Percentiles rank a stretch among this genome's conserved stretches.
These are phyloP conservation scores for Acanthamoeba healyi DNA, from an alignment of 208 protist species.

Conservation along the genomic window DNA sequence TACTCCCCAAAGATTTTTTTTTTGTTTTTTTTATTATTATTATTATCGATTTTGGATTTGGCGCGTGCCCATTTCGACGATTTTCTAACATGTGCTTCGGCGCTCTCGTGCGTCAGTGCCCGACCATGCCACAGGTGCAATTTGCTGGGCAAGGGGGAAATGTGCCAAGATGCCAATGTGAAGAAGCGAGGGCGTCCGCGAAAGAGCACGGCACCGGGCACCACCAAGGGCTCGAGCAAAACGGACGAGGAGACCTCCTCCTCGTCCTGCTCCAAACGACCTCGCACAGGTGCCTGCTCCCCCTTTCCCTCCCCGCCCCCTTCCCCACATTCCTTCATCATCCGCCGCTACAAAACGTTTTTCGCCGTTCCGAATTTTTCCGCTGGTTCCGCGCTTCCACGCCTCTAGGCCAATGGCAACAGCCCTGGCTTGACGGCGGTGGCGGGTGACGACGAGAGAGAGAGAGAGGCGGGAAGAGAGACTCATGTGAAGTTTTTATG, in stretches of 20 bases:
- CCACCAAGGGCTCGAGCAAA: neutral
- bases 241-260: neutral
- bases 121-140: constrained; percentile 11
- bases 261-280: neutral
- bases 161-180: constrained; percentile 34
- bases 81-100: too few species aligned
- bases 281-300: neutral
- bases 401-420: neutral
- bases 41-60: too few species aligned
- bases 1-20: constrained; percentile 7
- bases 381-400: neutral
- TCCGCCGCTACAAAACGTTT: too few species aligned
- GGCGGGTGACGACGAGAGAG: neutral
- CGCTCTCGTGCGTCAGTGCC: neutral
- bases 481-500: too few species aligned
- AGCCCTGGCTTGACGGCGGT: too few species aligned
- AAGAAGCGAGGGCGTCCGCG: constrained; percentile 32
- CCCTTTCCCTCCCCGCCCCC: neutral
- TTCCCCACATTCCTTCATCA: too few species aligned
- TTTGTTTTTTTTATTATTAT: neutral
- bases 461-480: too few species aligned
- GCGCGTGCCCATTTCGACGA: too few species aligned
- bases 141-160: neutral
- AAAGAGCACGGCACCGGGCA: neutral
- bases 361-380: too few species aligned